Percentiles rank a stretch among this genome's conserved stretches.
These are phyloP conservation scores for Malassezia furfur DNA, from an alignment of 1,284 basidiomycete species.

Conservation along the genomic window DNA sequence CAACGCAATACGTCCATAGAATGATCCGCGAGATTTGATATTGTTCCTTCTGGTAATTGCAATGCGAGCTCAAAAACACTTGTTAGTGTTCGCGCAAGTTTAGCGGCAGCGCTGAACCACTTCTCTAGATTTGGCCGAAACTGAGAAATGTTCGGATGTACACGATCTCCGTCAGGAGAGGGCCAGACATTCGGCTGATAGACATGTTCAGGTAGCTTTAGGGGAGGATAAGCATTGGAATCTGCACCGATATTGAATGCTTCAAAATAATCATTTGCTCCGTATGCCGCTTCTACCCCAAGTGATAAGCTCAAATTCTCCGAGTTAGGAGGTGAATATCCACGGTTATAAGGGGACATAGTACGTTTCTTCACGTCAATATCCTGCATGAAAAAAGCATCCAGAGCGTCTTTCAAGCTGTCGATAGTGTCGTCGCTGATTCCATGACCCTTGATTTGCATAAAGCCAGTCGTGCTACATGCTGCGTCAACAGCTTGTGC, in stretches of 20 bases:
- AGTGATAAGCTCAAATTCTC: slow-evolving; percentile 1
- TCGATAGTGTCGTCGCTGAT: background rate
- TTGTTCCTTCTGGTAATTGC: background rate
- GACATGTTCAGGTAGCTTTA: background rate
- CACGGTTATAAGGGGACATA: background rate
- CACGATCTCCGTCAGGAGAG: background rate
- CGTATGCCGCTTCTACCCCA: background rate
- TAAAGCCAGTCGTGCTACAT: background rate
- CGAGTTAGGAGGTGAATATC: background rate
- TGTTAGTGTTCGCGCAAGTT: background rate
- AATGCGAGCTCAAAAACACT: background rate
- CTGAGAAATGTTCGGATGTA: background rate
- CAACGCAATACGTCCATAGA: slow-evolving; percentile 1
- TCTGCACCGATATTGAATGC: background rate
- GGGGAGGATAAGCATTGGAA: background rate
- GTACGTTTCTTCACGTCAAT: background rate
- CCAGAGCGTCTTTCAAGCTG: background rate
- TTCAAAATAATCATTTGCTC: background rate
- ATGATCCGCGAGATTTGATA: background rate
- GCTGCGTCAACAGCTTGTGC: background rate
- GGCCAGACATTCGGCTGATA: background rate
- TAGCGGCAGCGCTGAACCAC: background rate
- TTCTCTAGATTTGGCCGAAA: background rate
- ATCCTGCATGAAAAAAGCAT: background rate
- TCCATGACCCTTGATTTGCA: slow-evolving; percentile 1